Conservation (phyloP, 805 yeast genomes). For the Nakazawaea wyomingensis region DNA sequence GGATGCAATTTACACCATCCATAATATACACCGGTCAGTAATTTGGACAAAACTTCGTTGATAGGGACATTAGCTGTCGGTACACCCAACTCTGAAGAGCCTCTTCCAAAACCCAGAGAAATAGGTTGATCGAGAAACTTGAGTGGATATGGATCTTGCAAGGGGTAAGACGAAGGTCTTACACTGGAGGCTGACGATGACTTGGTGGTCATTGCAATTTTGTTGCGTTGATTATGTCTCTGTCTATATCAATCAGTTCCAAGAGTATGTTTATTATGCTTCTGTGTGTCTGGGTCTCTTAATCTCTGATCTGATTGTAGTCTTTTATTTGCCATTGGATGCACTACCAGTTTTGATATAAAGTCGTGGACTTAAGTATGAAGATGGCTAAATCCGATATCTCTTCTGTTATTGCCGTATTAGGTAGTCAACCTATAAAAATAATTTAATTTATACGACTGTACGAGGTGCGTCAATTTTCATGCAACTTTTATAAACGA, state of each 20-base stretch:
- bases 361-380: too few relatives aligned
- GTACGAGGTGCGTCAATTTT: neutral
- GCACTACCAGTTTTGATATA: too few relatives aligned
- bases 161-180: constrained; percentile 22
- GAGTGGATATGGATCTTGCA: constrained; percentile 41
- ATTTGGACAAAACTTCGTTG: constrained; percentile 36
- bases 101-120: constrained; percentile 90
- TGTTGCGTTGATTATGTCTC: too few relatives aligned
- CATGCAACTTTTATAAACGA: neutral
- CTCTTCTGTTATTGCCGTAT: neutral
- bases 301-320: too few relatives aligned
- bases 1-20: constrained; percentile 46
- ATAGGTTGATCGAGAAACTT: constrained; percentile 40
- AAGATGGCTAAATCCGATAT: too few relatives aligned
- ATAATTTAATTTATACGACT: neutral
- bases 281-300: too few relatives aligned
- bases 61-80: constrained; percentile 92
- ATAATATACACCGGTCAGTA: constrained; percentile 81
- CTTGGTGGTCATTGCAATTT: neutral
- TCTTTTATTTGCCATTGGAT: too few relatives aligned
- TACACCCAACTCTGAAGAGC: constrained; percentile 87
- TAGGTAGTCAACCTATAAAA: neutral
- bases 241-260: too few relatives aligned
- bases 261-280: too few relatives aligned
- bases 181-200: constrained; percentile 6